Percentiles rank a stretch among this genome's conserved stretches.
These are phyloP conservation scores for Ciborinia camelliae DNA, from an alignment of 2,329 filamentous ascomycete genomes.

Conservation along the genomic window DNA sequence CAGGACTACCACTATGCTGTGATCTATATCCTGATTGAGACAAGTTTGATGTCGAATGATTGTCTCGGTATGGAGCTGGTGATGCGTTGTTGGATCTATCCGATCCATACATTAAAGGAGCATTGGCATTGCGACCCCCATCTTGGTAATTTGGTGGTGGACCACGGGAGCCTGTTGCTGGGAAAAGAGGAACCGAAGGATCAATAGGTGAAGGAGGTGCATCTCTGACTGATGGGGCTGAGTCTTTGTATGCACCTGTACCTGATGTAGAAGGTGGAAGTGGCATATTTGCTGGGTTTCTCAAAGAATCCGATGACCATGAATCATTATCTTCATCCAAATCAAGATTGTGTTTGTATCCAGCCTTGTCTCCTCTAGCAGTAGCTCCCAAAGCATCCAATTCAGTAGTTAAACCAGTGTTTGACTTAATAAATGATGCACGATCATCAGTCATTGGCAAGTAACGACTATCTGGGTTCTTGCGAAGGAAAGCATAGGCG, in stretches of 20 bases:
- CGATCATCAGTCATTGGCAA: conserved; percentile 96
- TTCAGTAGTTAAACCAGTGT: conserved; percentile 82
- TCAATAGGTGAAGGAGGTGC: conserved; percentile 47
- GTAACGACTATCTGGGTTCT: conserved; percentile 93
- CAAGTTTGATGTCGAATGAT: conserved; percentile 37
- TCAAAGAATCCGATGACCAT: conserved; percentile 57
- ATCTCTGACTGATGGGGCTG: conserved; percentile 31
- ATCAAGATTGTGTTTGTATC: conserved; percentile 56
- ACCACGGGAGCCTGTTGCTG: conserved; percentile 38
- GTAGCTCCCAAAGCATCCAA: conserved; percentile 86
- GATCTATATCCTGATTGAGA: conserved; percentile 38
- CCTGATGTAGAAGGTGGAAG: conserved; percentile 36
- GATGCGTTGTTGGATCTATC: conserved; percentile 23
- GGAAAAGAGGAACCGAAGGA: conserved; percentile 51
- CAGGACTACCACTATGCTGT: conserved; percentile 43
- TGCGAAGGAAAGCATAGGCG: conserved; percentile 76
- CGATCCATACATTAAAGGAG: conserved; percentile 27
- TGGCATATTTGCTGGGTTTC: conserved; percentile 42
- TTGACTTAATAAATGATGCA: conserved; percentile 96
- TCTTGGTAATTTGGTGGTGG: conserved; percentile 37
- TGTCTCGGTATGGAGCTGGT: conserved; percentile 35
- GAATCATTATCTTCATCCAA: conserved; percentile 71
- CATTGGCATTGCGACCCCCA: conserved; percentile 26
- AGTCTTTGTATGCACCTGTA: conserved; percentile 24
- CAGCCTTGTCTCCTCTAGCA: conserved; percentile 74